Evolutionary conservation across 805 yeast species (phyloP).

Genomic region (Gaillardinia entomophila): DNA sequence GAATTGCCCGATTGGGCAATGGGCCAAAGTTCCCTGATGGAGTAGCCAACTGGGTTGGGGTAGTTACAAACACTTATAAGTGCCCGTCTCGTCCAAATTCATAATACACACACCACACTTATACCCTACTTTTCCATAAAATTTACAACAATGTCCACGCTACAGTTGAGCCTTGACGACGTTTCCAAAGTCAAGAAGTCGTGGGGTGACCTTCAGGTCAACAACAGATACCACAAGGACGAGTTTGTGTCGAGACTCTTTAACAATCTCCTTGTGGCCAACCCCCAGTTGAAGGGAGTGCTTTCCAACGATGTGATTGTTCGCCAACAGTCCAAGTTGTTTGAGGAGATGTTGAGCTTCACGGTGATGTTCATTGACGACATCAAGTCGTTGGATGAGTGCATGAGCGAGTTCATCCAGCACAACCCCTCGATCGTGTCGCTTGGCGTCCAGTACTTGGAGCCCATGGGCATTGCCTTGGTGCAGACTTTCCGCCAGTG

Average conservation of each 20-base stretch:
- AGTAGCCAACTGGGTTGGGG: too few relatives aligned
- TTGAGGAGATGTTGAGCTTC: constrained; percentile 31
- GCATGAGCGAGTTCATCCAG: constrained; percentile 24
- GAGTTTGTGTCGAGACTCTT: constrained; percentile 26
- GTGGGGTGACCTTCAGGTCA: constrained; percentile 29
- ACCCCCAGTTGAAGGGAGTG: constrained; percentile 16
- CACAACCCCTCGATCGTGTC: constrained; percentile 23
- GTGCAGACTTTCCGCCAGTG: constrained; percentile 32
- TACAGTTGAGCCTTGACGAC: constrained; percentile 6
- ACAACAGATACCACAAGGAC: constrained; percentile 22
- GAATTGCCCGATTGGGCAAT: too few relatives aligned
- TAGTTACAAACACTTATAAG: not conserved
- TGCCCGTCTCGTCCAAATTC: not conserved
- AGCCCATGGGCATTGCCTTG: constrained; percentile 36
- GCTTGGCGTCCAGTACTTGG: constrained; percentile 26
- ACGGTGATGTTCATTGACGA: constrained; percentile 26
- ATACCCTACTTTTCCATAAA: not conserved
- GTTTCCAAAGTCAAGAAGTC: constrained; percentile 18
- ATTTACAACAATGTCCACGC: not conserved
- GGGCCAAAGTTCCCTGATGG: too few relatives aligned
- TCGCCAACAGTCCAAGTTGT: constrained; percentile 25
- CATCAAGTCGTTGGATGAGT: constrained; percentile 21
- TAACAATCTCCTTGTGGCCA: constrained; percentile 26
- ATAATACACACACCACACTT: not conserved
- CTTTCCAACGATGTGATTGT: constrained; percentile 16